A percentile compares a stretch with the other conserved stretches of the same genome.
Evolutionary conservation across 257 asterid genomes (phyloP).

Genomic region (Coffea canephora): DNA sequence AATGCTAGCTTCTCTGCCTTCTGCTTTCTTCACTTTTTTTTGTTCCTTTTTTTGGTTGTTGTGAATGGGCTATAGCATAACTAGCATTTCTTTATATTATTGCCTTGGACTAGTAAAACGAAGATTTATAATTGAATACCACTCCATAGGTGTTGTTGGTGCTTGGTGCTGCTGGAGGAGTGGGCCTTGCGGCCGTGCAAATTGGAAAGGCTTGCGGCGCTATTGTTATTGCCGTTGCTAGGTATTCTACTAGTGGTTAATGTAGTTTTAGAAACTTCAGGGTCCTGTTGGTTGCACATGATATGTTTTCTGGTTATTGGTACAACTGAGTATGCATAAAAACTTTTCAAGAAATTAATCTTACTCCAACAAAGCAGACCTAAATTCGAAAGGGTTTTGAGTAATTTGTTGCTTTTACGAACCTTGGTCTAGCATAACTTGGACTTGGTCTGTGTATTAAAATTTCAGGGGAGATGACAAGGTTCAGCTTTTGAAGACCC

Average conservation of each 20-base stretch:
- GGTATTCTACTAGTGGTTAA: conserved; percentile 35
- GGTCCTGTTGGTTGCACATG: neutral
- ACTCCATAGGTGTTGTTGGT: conserved; percentile 72
- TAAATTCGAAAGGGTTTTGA: neutral
- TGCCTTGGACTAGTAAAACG: too few species aligned
- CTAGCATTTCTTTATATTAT: neutral
- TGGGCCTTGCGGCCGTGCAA: conserved; percentile 93
- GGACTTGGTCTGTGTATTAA: conserved; percentile 20
- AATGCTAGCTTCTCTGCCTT: too few species aligned
- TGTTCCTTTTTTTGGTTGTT: too few species aligned
- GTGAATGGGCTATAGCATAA: neutral
- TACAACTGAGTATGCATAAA: too few species aligned
- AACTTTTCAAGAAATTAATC: too few species aligned
- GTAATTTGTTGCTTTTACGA: conserved; percentile 2
- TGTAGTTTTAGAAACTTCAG: neutral
- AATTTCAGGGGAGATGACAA: conserved; percentile 71
- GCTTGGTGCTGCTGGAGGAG: conserved; percentile 99
- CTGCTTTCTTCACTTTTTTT: too few species aligned
- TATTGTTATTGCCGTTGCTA: conserved; percentile 80
- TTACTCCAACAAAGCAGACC: too few species aligned
- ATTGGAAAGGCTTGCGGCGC: conserved; percentile 92
- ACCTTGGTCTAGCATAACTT: conserved; percentile 13
- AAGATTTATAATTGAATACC: too few species aligned
- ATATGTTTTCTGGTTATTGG: too few species aligned
- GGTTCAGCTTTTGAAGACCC: conserved; percentile 62